Evolutionary conservation across 2,329 filamentous ascomycete genomes (phyloP), one percentile per base, ranked within the genome.

Genomic region (Exophiala alcalophila): DNA sequence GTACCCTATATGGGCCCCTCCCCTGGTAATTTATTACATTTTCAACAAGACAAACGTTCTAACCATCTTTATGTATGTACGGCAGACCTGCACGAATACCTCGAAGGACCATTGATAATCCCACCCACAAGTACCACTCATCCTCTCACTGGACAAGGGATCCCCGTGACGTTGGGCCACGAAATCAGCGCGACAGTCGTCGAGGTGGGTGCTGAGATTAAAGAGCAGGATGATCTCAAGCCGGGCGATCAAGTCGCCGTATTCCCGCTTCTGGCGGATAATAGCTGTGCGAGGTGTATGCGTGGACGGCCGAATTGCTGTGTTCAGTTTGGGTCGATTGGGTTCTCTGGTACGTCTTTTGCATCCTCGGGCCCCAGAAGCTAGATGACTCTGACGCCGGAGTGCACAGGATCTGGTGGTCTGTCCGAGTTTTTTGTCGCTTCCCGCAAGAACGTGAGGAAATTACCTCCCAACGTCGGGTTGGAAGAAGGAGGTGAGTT

Each of bases 81-180:
- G 10, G 19, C 16, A 33, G 50, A 54, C 26, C 57, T 72, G 6
- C 69, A 72, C 43, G 69, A 72, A 51, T 71, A 69, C 45, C 57
- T 69, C 12, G 63, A 62, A 34, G 69, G 68, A 2, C 62, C 69
- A 9, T 66, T 61, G 31, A 56, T 71, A 11, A 71, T 69, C 47
- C 72, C 71, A 2, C 7, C 5, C 30, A n/a, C n/a, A n/a, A 70
- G 21, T 4, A 69, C 62, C 9, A 71, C 72, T 5, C 73, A 77
- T 59, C 71, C 72, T 2, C 70, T 76, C 42, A 77, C 72, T 2
- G 64, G 65, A 27, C 72, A 72, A 55, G 66, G 61, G 8, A 63
- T 71, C 3, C 72, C 69, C n/a, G 42, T 75, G 42, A 73, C 70
- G 1, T 66, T 76, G 40, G 72, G 72, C 7, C 72, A 76, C 50